These are phyloP conservation scores for Boletus vermiculosoides DNA, from an alignment of 768 basidiomycete genomes.

Conservation along the genomic window DNA sequence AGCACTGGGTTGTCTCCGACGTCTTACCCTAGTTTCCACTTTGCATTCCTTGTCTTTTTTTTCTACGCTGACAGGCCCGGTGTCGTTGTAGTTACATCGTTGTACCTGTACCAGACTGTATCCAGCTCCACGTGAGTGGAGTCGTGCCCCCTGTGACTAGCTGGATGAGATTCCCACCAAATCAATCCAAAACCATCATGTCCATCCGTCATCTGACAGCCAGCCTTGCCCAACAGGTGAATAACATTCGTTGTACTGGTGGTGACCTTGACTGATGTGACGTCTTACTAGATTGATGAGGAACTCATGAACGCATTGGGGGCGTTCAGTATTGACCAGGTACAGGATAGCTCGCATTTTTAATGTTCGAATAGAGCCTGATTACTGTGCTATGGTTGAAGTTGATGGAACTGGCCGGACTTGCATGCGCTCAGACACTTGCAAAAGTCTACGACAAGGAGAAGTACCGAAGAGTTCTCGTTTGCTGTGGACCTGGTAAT, in stretches of 20 bases:
- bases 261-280: not conserved
- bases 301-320: constrained; percentile 88
- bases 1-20: not conserved
- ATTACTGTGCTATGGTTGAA: constrained; percentile 30
- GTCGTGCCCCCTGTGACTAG: not conserved
- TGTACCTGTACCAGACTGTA: constrained; percentile 11
- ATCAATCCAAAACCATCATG: constrained; percentile 33
- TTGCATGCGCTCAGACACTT: constrained; percentile 88
- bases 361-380: not conserved
- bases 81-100: constrained; percentile 2
- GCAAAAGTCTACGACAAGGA: constrained; percentile 72
- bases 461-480: constrained; percentile 74
- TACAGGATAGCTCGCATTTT: constrained; percentile 24
- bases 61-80: not conserved
- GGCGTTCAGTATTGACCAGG: constrained; percentile 95
- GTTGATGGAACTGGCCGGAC: constrained; percentile 96
- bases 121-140: not conserved
- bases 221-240: constrained; percentile 73
- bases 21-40: not conserved
- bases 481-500: constrained; percentile 97
- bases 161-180: not conserved
- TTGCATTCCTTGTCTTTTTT: not conserved
- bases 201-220: constrained; percentile 67
- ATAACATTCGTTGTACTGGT: not conserved
- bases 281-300: constrained; percentile 74